Evolutionary conservation across 2,329 filamentous ascomycete species (phyloP).

Genomic region (Curvularia lunata): DNA sequence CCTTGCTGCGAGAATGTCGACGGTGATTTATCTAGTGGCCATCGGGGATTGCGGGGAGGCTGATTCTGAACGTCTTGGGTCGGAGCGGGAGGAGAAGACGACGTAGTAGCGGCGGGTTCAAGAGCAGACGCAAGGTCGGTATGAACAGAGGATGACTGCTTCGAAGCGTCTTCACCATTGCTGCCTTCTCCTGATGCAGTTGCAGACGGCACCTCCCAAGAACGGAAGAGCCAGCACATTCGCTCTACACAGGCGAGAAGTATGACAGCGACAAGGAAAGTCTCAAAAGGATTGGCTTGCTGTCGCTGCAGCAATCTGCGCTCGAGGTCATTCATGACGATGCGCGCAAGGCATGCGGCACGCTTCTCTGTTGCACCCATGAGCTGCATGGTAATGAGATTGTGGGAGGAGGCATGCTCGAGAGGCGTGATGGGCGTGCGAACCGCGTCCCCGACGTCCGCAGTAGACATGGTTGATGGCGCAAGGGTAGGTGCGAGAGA

Average conservation of each 20-base stretch:
- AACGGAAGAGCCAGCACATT: constrained; percentile 64
- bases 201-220: constrained; percentile 51
- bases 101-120: constrained; percentile 23
- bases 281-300: constrained; percentile 63
- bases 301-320: constrained; percentile 64
- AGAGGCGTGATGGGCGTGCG: constrained; percentile 38
- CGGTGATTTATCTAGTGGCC: constrained; percentile 62
- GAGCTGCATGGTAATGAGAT: constrained; percentile 61
- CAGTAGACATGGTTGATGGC: constrained; percentile 38
- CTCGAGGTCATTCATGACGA: constrained; percentile 66
- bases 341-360: constrained; percentile 59
- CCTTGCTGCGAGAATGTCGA: constrained; percentile 61
- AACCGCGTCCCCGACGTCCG: constrained; percentile 38
- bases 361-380: constrained; percentile 63
- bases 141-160: constrained; percentile 15
- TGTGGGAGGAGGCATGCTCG: constrained; percentile 53
- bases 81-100: background rate
- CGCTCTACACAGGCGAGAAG: constrained; percentile 65
- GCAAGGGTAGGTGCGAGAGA: constrained; percentile 43
- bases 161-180: constrained; percentile 3
- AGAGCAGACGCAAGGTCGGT: constrained; percentile 35
- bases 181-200: constrained; percentile 2
- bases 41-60: constrained; percentile 42
- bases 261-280: constrained; percentile 65
- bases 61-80: constrained; percentile 11